These are phyloP conservation scores for Lactarius pseudohatsudake DNA, from an alignment of 768 basidiomycete species.

Conservation along the genomic window DNA sequence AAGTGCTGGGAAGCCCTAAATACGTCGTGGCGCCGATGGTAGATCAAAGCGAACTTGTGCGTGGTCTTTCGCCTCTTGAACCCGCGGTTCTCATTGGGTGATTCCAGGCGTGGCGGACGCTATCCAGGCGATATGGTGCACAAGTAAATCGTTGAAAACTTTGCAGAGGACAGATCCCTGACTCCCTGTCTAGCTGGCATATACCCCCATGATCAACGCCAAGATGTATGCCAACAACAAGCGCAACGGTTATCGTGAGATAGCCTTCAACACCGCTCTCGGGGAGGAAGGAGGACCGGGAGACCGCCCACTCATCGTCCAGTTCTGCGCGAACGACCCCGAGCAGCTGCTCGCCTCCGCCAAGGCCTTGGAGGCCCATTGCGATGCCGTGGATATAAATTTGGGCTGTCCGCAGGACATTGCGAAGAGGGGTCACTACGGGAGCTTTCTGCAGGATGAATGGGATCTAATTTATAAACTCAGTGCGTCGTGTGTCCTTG, in stretches of 20 bases:
- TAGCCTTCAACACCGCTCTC: constrained; percentile 63
- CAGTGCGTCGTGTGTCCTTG: constrained; percentile 46
- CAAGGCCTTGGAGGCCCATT: constrained; percentile 67
- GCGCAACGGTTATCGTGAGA: constrained; percentile 56
- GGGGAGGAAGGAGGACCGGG: constrained; percentile 81
- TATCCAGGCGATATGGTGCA: constrained; percentile 80
- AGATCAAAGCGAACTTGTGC: constrained; percentile 92
- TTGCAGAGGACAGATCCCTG: constrained; percentile 8
- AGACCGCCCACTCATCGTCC: constrained; percentile 86
- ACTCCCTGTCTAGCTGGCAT: constrained; percentile 57
- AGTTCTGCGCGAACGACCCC: constrained; percentile 93
- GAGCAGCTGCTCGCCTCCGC: constrained; percentile 78
- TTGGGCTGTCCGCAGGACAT: constrained; percentile 96
- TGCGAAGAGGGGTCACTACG: constrained; percentile 82
- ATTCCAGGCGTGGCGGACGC: constrained; percentile 80
- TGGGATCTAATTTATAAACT: constrained; percentile 86
- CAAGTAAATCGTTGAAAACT: constrained; percentile 48
- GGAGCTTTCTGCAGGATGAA: constrained; percentile 90
- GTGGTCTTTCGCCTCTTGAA: constrained; percentile 34
- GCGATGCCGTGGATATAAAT: constrained; percentile 95
- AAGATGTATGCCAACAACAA: constrained; percentile 68
- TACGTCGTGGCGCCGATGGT: constrained; percentile 98
- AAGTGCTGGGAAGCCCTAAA: constrained; percentile 81
- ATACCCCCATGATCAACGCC: constrained; percentile 98
- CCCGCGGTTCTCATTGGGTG: not conserved